These are phyloP conservation scores for Marasmius oreades DNA, from an alignment of 1,284 basidiomycete genomes.

Conservation along the genomic window DNA sequence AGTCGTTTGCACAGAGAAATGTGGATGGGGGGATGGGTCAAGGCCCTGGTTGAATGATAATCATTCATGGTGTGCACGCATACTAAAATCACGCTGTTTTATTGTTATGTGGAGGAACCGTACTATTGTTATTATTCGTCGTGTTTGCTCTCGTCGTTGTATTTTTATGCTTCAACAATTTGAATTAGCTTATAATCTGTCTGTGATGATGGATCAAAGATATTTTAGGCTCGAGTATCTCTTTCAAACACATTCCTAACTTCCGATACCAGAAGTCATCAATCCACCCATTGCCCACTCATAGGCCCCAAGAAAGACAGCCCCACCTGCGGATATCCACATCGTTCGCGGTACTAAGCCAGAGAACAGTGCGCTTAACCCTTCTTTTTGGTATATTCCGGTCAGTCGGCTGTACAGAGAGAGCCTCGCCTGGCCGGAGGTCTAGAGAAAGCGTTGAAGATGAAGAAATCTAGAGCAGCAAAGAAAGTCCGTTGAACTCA, in stretches of 20 bases:
- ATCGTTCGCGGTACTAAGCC: constrained; percentile 90
- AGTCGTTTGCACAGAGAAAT: constrained; percentile 1
- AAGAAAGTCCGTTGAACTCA: constrained; percentile 33
- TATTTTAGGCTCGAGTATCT: too few relatives aligned
- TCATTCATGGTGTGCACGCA: background rate
- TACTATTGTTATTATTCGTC: too few relatives aligned
- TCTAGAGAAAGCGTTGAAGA: background rate
- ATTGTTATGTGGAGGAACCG: too few relatives aligned
- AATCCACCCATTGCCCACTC: constrained; percentile 56
- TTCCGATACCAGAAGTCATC: constrained; percentile 8
- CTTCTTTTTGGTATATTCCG: constrained; percentile 75
- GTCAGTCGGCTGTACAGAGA: constrained; percentile 53
- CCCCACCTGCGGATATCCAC: constrained; percentile 96
- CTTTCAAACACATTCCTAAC: too few relatives aligned
- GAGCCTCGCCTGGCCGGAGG: constrained; percentile 16
- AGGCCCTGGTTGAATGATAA: background rate
- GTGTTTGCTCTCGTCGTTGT: too few relatives aligned
- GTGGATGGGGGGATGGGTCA: background rate
- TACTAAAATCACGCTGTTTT: background rate
- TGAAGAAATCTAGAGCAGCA: background rate
- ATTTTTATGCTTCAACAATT: too few relatives aligned
- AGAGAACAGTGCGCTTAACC: constrained; percentile 74
- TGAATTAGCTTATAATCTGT: too few relatives aligned
- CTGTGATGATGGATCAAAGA: too few relatives aligned
- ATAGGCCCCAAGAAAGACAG: constrained; percentile 94